Evolutionary conservation across 2,329 filamentous ascomycete species (phyloP), one percentile per base, ranked within the genome.

Genomic region (Eutypella sp.): DNA sequence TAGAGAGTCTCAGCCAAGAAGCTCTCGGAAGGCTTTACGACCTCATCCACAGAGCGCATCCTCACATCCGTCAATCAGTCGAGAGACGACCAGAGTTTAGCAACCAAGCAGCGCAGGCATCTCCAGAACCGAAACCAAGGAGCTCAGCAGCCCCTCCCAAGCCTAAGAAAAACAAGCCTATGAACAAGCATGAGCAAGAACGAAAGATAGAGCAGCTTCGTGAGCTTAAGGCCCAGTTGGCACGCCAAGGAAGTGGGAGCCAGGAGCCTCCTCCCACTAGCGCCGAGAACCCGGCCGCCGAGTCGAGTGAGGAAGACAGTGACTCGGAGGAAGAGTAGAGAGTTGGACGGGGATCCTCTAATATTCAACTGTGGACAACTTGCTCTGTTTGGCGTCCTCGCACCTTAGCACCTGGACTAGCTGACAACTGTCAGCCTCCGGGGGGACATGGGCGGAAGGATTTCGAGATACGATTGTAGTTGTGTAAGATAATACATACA

Each of bases 81-180:
- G 60, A 66, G 44, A 62, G 67, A 45, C 63, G 62, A 53, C 57
- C 58, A 1, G 58, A 63, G 43, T 57, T 56, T 15, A 55, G 52
- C 8, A 55, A 53, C 11, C 53, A 54, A 2, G 54, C 53, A 55
- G 43, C 50, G 49, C n/a, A n/a, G n/a, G n/a, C n/a, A n/a, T n/a
- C 53, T 19, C 36, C 36, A 38, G 46, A 58, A 11, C 41, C 59
- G 2, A 55, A 62, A 13, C 40, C 55, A 1, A 60, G 56, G 11
- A 61, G 58, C 41, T 29, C 60, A 15, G 59, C 56, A 38, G 62
- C 66, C 19, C 69, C 68, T 22, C 67, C 68, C 51, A 82, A 82
- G 66, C 76, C 78, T 44, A 84, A 82, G 70, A 86, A 86, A 73
- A 86, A 87, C 65, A 87, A 87, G 72, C 84, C 84, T 1, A 88